Conservation (phyloP, 2,329 filamentous ascomycete species). For the Talaromyces amestolkiae region DNA sequence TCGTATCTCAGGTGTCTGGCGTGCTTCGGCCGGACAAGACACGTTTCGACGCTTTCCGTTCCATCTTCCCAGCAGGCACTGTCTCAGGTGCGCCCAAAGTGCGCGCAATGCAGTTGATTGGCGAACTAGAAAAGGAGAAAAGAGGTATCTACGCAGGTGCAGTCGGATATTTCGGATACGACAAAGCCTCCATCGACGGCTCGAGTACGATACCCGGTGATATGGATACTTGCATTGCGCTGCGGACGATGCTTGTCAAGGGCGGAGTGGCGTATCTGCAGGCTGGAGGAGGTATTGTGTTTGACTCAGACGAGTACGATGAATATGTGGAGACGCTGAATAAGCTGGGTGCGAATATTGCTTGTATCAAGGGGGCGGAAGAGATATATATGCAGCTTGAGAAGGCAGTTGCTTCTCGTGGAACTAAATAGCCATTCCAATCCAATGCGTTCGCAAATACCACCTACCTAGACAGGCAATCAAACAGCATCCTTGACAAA, state of each 20-base stretch:
- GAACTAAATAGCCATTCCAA: background rate
- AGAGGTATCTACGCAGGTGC: constrained; percentile 92
- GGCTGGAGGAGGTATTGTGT: constrained; percentile 82
- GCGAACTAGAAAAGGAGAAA: constrained; percentile 90
- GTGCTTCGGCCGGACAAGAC: constrained; percentile 79
- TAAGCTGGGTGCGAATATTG: constrained; percentile 87
- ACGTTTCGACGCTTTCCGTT: constrained; percentile 91
- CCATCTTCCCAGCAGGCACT: constrained; percentile 95
- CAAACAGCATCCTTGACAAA: constrained; percentile 5
- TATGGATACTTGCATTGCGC: constrained; percentile 82
- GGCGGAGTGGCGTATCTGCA: constrained; percentile 90
- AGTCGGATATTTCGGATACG: constrained; percentile 94
- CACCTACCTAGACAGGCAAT: background rate
- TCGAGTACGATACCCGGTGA: constrained; percentile 67
- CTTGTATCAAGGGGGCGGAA: constrained; percentile 82
- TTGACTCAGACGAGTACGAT: constrained; percentile 84
- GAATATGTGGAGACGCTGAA: constrained; percentile 98
- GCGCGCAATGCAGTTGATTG: constrained; percentile 93
- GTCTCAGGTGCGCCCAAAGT: constrained; percentile 96
- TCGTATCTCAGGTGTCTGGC: constrained; percentile 93
- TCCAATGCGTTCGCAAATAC: background rate
- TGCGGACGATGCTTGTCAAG: constrained; percentile 93
- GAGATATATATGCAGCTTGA: constrained; percentile 57
- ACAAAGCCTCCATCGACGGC: constrained; percentile 64
- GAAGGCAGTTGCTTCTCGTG: constrained; percentile 23